Percentiles rank a stretch among this genome's conserved stretches.
Evolutionary conservation across 208 protist species (phyloP).

Genomic region (Leishmania gerbilli): DNA sequence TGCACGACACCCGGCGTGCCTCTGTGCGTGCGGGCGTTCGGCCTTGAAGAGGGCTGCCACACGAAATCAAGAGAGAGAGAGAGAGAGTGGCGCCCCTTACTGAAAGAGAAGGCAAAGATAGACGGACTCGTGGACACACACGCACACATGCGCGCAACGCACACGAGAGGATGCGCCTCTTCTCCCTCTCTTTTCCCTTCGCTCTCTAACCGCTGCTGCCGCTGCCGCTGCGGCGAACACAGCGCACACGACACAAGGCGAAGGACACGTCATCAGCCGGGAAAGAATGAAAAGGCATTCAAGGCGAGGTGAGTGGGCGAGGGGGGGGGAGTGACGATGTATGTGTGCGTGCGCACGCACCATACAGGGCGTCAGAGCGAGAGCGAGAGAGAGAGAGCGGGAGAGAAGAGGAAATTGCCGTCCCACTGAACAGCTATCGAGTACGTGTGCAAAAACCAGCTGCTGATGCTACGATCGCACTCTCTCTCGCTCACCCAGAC

Average conservation of each 20-base stretch:
- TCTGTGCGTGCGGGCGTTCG: too few relatives aligned
- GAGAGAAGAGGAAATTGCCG: background rate
- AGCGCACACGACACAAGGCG: background rate
- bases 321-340: background rate
- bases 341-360: background rate
- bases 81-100: too few relatives aligned
- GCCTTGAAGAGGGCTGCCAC: background rate
- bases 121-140: background rate
- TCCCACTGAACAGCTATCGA: background rate
- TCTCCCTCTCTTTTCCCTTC: background rate
- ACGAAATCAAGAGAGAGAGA: background rate
- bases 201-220: background rate
- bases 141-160: background rate
- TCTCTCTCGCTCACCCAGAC: background rate
- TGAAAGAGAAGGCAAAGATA: background rate
- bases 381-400: background rate
- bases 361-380: background rate
- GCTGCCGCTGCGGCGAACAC: background rate
- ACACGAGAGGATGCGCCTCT: background rate
- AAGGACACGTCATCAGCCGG: background rate
- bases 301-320: background rate
- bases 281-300: background rate
- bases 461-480: background rate
- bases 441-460: background rate
- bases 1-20: background rate